Base-by-base conservation (phyloP, 768 basidiomycete genomes). In the Paxillus ammoniavirescens region DNA sequence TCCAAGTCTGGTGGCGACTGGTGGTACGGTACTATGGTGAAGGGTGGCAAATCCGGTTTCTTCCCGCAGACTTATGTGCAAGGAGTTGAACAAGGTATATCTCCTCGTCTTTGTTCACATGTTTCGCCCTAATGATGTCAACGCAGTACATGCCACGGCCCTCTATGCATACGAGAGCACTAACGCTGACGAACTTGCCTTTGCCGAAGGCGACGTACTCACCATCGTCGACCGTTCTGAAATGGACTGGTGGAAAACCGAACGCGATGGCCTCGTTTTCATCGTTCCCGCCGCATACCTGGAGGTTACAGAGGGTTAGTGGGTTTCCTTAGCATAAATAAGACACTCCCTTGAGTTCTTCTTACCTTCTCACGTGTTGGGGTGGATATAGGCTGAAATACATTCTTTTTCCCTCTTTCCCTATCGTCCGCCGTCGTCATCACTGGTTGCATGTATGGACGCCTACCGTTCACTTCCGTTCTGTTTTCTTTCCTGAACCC, bases 221-320 rank as follows among this genome's bases (percentile, higher is more conserved):
- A 76, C 77, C 8, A 84, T 99, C 58, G 80, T 98, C 53, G 97
- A 99, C 65, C 81, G 72, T 44, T 80, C 80, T 50, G 97, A 98
- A 60, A 78, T 75, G 49, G 90, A 91, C 62, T 98, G 97, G 97
- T 98, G 92, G 92, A 98, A 95, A 75, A 89, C 87, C 37, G 95
- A 98, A 73, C 81, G 82, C 64, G 84, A 81, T 45, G 96, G 96
- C 18, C 71, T 86, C 56, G 84, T 97, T 49, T 91, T 89, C 73
- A 85, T 94, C 65, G 93, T 94, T 4, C 97, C 97, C 49, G 93
- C 94, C 23, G 83, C 86, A 17, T 98, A 98, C 70, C 69, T 99
- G 68, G 90, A 96, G 72, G 70, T 86, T 62, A 77, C 79, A 65
- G 83, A 88, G 82, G 91, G 97, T 96, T 87, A 96, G 95, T 96